Base-by-base conservation (phyloP, 2,329 filamentous ascomycete species). In the Hortaea werneckii region DNA sequence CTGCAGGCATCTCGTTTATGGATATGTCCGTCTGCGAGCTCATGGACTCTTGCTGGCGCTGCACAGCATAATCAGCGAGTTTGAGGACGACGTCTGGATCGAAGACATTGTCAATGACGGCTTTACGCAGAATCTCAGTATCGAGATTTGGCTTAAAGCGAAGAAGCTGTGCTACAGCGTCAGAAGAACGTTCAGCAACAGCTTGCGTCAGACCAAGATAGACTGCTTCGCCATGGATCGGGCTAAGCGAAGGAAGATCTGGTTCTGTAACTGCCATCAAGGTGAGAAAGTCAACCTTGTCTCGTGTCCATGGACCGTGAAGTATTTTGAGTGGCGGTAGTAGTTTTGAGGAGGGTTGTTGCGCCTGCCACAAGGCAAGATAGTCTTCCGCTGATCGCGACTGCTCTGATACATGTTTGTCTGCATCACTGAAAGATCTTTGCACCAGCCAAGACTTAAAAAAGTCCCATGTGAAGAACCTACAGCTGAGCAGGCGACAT, bases 381-480 rank as follows among this genome's bases (percentile, higher is more conserved):
- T 42, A 52, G 12, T 49, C 41, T 12, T 38, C 30, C 35, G 26
- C 28, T 8, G 27, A 26, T 20, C n/a, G 29, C 7, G 13, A 27
- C 30, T 7, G n/a, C 7, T 7, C 7, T n/a, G 30, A 7, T n/a
- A n/a, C 30, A 34, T 34, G 30, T 34, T 34, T 7, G 4, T 40
- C 11, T 29, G 39, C 40, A 8, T 13, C 9, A 20, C 38, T n/a
- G 2, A 29, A 8, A 29, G 7, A 11, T 34, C 7, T 7, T 30
- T 38, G 6, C 9, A 42, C 35, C n/a, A 59, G 46, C 57, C 57
- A 62, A 6, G 37, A 40, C 26, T 47, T 54, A 48, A 64, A 64
- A 40, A 63, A 56, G 6, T 43, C 40, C 55, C 57, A 65, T n/a
- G 56, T 61, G 51, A 65, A 54, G 54, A 63, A 65, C 11, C 54